These are phyloP conservation scores for Cryptosporidium xiaoi DNA, from an alignment of 169 alveolate genomes.

Conservation along the genomic window DNA sequence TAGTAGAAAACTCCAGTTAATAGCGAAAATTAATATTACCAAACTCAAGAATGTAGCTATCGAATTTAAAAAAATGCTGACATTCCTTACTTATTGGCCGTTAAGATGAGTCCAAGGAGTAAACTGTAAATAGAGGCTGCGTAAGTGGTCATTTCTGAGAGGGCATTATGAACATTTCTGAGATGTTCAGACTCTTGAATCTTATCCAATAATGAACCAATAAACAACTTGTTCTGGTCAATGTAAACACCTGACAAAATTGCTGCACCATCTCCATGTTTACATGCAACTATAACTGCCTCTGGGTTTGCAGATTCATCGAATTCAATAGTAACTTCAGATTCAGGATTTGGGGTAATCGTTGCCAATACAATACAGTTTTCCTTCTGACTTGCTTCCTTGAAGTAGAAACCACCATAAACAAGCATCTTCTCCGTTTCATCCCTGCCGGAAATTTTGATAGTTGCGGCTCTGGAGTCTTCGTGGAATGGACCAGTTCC, in stretches of 20 bases:
- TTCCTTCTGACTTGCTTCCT: constrained; percentile 8
- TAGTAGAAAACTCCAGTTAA: too few relatives aligned
- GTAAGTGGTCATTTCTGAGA: background rate
- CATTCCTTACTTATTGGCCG: too few relatives aligned
- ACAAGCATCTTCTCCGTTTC: background rate
- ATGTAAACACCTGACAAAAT: constrained; percentile 45
- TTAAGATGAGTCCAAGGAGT: too few relatives aligned
- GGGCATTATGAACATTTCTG: background rate
- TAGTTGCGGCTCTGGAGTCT: constrained; percentile 37
- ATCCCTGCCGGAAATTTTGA: background rate
- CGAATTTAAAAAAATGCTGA: too few relatives aligned
- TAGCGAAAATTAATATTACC: too few relatives aligned
- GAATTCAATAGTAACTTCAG: constrained; percentile 18
- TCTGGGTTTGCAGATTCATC: background rate
- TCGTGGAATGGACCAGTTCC: constrained; percentile 20
- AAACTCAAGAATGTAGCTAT: too few relatives aligned
- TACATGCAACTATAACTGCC: constrained; percentile 45
- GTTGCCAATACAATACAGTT: constrained; percentile 28
- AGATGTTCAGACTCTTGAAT: constrained; percentile 21
- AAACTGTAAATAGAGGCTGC: background rate
- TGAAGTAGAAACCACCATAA: constrained; percentile 56
- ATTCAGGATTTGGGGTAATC: constrained; percentile 10
- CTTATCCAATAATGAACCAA: background rate
- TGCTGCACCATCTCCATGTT: constrained; percentile 49
- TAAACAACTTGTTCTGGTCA: constrained; percentile 31